Evolutionary conservation across 2,329 filamentous ascomycete genomes (phyloP).

Genomic region (Neofusicoccum umdonicola): DNA sequence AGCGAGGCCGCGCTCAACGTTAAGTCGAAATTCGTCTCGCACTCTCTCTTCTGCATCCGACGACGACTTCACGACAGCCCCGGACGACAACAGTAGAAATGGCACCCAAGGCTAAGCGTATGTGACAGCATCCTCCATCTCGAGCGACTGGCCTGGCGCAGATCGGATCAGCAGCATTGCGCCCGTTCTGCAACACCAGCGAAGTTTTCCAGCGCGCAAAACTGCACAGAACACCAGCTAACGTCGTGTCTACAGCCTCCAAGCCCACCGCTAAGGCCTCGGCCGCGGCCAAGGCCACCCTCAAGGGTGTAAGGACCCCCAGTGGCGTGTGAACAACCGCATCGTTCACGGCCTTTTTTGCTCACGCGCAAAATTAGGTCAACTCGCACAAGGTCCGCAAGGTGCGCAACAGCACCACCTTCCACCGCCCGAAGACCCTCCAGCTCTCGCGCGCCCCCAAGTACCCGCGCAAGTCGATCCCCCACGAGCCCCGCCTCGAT

Average conservation of each 20-base stretch:
- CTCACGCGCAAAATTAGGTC: conserved; percentile 47
- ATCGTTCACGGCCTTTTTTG: conserved; percentile 53
- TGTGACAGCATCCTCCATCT: conserved; percentile 21
- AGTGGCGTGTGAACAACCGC: conserved; percentile 49
- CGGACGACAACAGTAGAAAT: conserved; percentile 37
- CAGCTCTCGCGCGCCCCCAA: conserved; percentile 86
- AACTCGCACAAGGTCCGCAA: conserved; percentile 87
- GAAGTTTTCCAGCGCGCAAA: conserved; percentile 10
- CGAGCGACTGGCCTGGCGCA: conserved; percentile 4
- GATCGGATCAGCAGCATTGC: conserved; percentile 1
- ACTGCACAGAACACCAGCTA: conserved; percentile 24
- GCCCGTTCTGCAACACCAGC: conserved; percentile 13
- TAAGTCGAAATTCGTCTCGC: conserved; percentile 9
- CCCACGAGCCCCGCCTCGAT: conserved; percentile 86
- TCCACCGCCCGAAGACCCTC: conserved; percentile 97
- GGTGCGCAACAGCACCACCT: conserved; percentile 81
- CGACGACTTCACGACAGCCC: conserved; percentile 29
- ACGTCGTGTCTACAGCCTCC: conserved; percentile 41
- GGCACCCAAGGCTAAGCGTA: conserved; percentile 37
- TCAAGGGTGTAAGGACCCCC: conserved; percentile 69
- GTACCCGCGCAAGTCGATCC: conserved; percentile 95
- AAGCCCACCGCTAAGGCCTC: conserved; percentile 77
- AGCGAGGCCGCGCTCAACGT: conserved; percentile 11
- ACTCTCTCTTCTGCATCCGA: conserved; percentile 18
- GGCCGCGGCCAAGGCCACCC: conserved; percentile 90